A percentile compares a stretch with the other conserved stretches of the same genome.
phyloP scores from a whole-genome alignment of 73 alveolate species.

The Blepharisma stoltei region DNA sequence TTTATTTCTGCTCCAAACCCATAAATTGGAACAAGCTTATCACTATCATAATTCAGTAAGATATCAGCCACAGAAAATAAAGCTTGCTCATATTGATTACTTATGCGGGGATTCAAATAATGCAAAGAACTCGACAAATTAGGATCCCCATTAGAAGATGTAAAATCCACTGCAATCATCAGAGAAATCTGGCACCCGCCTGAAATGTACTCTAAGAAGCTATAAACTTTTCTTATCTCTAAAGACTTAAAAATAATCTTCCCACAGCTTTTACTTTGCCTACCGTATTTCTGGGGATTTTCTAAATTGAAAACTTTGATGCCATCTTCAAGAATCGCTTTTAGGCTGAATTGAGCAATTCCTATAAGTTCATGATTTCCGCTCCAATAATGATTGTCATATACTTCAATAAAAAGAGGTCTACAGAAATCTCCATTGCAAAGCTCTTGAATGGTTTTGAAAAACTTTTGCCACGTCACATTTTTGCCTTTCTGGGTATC shows the following conservation, averaged over 20 bases:
- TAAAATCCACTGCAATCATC: constrained; percentile 38
- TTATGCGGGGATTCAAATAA: constrained; percentile 23
- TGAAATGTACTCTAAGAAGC: constrained; percentile 33
- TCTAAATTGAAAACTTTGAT: not conserved
- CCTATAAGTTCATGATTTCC: constrained; percentile 53
- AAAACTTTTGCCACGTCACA: constrained; percentile 36
- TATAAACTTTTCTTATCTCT: constrained; percentile 22
- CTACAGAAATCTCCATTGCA: constrained; percentile 45
- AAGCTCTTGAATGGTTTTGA: constrained; percentile 23
- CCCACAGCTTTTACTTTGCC: not conserved
- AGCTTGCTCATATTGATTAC: constrained; percentile 69
- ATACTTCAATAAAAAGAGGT: constrained; percentile 51
- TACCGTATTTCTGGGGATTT: not conserved
- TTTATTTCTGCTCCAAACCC: constrained; percentile 75
- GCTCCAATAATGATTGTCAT: constrained; percentile 39
- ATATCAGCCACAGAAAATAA: constrained; percentile 72
- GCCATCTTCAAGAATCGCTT: constrained; percentile 31
- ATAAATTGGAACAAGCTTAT: constrained; percentile 74
- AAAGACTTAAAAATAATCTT: not conserved
- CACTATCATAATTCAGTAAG: constrained; percentile 63
- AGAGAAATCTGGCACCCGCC: constrained; percentile 38
- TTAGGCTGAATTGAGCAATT: constrained; percentile 27
- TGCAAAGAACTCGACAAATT: constrained; percentile 29
- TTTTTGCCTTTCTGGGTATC: constrained; percentile 31
- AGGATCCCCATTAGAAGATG: constrained; percentile 33